These are phyloP conservation scores for Cyanodermella asteris DNA, from an alignment of 2,329 filamentous ascomycete species.

Conservation along the genomic window DNA sequence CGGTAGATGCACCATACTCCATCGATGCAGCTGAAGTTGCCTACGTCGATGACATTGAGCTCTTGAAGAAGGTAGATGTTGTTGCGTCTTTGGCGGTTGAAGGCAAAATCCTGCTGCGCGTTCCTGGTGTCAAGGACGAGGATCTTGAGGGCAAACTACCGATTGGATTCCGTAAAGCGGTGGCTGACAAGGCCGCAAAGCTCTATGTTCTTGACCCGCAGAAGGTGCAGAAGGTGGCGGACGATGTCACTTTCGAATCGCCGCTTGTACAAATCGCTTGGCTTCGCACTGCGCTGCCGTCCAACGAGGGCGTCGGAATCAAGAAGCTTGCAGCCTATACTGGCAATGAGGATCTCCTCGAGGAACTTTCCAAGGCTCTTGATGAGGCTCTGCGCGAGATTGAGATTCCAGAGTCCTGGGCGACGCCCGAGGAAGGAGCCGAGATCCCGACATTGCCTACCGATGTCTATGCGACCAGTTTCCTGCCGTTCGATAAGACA, in stretches of 20 bases:
- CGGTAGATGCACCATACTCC: conserved; percentile 65
- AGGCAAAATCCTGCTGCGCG: conserved; percentile 52
- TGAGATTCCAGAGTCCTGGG: conserved; percentile 63
- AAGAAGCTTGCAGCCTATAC: conserved; percentile 44
- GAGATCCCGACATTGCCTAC: conserved; percentile 32
- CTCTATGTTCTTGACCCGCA: conserved; percentile 58
- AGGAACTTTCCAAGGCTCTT: conserved; percentile 38
- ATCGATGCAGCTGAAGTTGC: conserved; percentile 58
- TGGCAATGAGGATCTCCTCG: conserved; percentile 37
- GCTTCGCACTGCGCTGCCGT: conserved; percentile 50
- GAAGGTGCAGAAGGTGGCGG: conserved; percentile 43
- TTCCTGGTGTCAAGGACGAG: conserved; percentile 64
- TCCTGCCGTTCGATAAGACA: conserved; percentile 54
- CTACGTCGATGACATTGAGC: conserved; percentile 56
- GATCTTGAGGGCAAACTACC: conserved; percentile 75
- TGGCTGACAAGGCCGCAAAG: conserved; percentile 47
- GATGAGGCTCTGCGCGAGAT: conserved; percentile 49
- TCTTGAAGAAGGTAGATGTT: conserved; percentile 59
- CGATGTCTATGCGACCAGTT: conserved; percentile 58
- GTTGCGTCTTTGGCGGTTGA: conserved; percentile 46
- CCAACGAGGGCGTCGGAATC: conserved; percentile 37
- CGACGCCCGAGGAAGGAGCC: conserved; percentile 40
- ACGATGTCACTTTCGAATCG: conserved; percentile 37
- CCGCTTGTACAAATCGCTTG: conserved; percentile 64
- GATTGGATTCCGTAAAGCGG: conserved; percentile 42